Base-by-base conservation (phyloP, 225 moss, liverwort and hornwort genomes). In the Polytrichum commune region DNA sequence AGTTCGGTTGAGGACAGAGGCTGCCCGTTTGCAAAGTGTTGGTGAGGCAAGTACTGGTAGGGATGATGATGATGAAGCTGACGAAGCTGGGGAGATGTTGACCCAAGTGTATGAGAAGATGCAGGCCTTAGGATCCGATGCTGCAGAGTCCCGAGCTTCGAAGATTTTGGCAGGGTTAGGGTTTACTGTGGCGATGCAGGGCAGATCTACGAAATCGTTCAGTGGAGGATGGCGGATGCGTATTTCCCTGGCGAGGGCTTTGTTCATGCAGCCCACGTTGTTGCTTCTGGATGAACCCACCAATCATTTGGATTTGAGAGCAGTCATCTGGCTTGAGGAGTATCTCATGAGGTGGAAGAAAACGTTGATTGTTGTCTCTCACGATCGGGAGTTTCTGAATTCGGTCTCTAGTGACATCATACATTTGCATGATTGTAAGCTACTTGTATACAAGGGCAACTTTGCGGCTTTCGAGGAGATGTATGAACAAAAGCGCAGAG, bases 141-240 rank as follows among this genome's bases (percentile, higher is more conserved):
- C 90, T 18, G 91, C 96, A 2, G 96, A 96, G 73, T 69, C 96
- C 9, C 81, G 87, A 72, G 96, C 91, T 1, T 93, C 93, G 4
- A 96, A 96, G 81, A 96, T 96, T 76, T 79, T 96, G 71, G 96
- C 91, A 55, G 96, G 96, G 60, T 65, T 96, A 79, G 96, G 96
- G 64, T 96, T 96, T 81, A 87, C 93, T 19, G 72, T 91, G 66
- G 84, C 80, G 19, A 96, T 96, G 96, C 96, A 96, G 81, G 81
- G 78, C 32, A 82, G 93, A 73, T 76, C 87, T 24, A 96, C 96
- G 1, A 92, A 91, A 72, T 96, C 96, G 8, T 96, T 96, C 66
- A 96, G 96, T 76, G 96, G 96, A 75, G 96, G 96, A 53, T 96
- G 96, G 96, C 87, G 96, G 70, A 96, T 96, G 96, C 87, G 96